Conservation (phyloP, 495 filamentous ascomycete species). For the Aspergillus haitiensis region DNA sequence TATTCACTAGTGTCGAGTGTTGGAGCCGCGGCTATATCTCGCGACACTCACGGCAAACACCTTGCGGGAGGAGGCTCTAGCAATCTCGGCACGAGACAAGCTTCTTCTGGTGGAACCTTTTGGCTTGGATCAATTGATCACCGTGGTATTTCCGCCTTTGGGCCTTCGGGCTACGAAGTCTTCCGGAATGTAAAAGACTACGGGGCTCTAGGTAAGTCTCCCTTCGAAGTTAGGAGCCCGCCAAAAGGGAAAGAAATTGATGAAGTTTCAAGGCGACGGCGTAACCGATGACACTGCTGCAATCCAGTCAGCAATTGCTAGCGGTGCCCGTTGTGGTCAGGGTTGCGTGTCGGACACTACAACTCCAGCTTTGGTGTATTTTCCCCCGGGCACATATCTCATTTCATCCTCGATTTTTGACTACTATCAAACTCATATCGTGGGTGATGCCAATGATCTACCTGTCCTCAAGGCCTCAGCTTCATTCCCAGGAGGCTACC, state of each 20-base stretch:
- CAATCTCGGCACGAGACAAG: background rate
- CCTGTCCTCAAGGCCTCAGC: constrained; percentile 66
- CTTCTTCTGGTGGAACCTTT: background rate
- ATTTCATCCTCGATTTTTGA: constrained; percentile 56
- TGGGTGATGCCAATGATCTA: constrained; percentile 63
- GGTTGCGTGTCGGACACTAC: constrained; percentile 49
- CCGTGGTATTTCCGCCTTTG: constrained; percentile 2
- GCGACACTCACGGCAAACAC: background rate
- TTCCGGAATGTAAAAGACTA: constrained; percentile 61
- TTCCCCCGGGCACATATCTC: constrained; percentile 64
- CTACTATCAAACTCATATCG: constrained; percentile 66
- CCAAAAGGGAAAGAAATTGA: constrained; percentile 10
- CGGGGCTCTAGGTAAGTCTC: constrained; percentile 50
- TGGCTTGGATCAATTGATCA: background rate
- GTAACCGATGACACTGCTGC: constrained; percentile 65
- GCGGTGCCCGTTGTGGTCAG: constrained; percentile 50
- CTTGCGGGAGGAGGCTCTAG: background rate
- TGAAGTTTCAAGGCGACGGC: constrained; percentile 49
- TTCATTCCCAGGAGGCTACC: constrained; percentile 60
- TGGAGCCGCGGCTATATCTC: background rate
- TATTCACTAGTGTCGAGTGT: background rate
- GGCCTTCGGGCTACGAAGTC: constrained; percentile 45
- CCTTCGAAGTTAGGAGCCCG: background rate
- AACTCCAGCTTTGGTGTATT: constrained; percentile 61
- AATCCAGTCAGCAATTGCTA: constrained; percentile 60